A percentile compares a stretch with the other conserved stretches of the same genome.
These are phyloP conservation scores for Gossypium raimondii DNA, from an alignment of 345 rosid species.

Conservation along the genomic window DNA sequence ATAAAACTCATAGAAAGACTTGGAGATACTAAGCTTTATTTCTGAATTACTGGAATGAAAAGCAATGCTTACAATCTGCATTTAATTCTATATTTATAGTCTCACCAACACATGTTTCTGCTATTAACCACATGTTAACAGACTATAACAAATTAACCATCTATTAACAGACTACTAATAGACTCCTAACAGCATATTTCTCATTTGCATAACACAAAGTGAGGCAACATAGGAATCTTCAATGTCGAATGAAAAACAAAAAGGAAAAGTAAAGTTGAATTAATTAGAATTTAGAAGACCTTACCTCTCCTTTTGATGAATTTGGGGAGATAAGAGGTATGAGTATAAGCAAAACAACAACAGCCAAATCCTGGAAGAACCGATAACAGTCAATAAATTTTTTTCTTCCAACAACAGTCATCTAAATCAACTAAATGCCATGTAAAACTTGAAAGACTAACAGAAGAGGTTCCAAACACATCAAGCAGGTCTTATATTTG, in stretches of 20 bases:
- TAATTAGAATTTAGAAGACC: conserved; percentile 16
- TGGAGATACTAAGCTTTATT: too few relatives aligned
- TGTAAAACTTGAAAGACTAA: neutral
- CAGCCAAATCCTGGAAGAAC: conserved; percentile 85
- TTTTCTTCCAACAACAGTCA: neutral
- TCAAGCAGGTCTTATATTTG: neutral
- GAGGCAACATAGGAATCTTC: conserved; percentile 12
- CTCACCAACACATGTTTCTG: too few relatives aligned
- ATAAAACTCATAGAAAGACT: too few relatives aligned
- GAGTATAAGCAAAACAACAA: conserved; percentile 89
- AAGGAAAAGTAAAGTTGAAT: conserved; percentile 12
- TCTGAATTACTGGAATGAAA: too few relatives aligned
- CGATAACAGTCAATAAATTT: neutral
- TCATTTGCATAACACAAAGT: too few relatives aligned
- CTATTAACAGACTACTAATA: too few relatives aligned
- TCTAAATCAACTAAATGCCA: neutral
- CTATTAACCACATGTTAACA: too few relatives aligned
- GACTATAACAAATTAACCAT: too few relatives aligned
- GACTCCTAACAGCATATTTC: too few relatives aligned
- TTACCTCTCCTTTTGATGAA: conserved; percentile 99
- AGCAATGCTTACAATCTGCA: too few relatives aligned
- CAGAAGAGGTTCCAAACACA: neutral
- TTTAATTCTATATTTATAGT: too few relatives aligned
- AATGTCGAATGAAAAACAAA: conserved; percentile 11
- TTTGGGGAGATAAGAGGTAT: conserved; percentile 97